Evolutionary conservation across 2,329 filamentous ascomycete genomes (phyloP), one percentile per base, ranked within the genome.

Genomic region (Ascochyta viciae-villosae): DNA sequence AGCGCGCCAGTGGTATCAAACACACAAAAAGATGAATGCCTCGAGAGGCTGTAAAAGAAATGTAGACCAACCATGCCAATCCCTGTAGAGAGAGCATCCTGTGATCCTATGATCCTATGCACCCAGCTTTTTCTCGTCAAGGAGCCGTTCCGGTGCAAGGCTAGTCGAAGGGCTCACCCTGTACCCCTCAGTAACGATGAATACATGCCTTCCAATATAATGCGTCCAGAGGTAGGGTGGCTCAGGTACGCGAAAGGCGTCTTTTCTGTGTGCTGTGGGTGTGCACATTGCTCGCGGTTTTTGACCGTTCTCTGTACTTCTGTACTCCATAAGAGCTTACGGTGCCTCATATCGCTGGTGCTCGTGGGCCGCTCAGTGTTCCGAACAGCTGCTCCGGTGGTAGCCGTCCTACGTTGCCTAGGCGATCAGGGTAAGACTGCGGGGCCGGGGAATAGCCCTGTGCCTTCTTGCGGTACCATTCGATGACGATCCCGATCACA

Each of bases 381-480:
- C 74, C 71, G 50, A 77, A 75, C 6, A 77, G 62, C 42, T 76
- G 70, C 60, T 79, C 76, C 1, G 82, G 82, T n/a, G 82, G 82
- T 39, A 85, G 74, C 46, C 82, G 77, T 49, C 74, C 74, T 59
- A 84, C 74, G 57, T 83, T 83, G 60, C 73, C 75, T 49, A 76
- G 74, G 60, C 79, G 78, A 53, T 81, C 79, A 24, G 68, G 65
- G 53, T 76, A 78, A 29, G 69, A 85, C 16, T 87, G 89, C 4
- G 89, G 88, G 33, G 91, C 90, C n/a, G 88, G 90, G 13, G 87
- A 80, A 64, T 96, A 96, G 45, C 92, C 91, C 72, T 94, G 89
- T 44, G 87, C 85, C 79, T 85, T 88, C 78, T 92, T 89, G 66
- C 91, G 86, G 58, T 89, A 81, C 58, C 90, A 86, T 77, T 95